Evolutionary conservation across 108 stramenopile genomes (phyloP).

Genomic region (Cylindrotheca fusiformis): DNA sequence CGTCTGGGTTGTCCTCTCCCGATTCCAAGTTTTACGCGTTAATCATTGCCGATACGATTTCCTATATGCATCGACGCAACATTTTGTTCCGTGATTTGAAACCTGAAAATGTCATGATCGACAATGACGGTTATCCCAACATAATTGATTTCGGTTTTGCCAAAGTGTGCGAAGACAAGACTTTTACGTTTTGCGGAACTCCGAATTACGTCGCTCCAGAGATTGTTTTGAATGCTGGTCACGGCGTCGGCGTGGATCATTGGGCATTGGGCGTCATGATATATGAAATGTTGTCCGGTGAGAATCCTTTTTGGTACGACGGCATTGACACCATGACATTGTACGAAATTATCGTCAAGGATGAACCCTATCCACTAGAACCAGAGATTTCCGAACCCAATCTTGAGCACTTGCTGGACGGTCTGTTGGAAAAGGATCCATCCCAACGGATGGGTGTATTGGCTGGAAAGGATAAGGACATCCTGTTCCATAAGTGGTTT

Average conservation of each 20-base stretch:
- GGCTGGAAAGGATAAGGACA: conserved; percentile 53
- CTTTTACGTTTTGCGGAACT: conserved; percentile 95
- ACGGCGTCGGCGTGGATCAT: conserved; percentile 86
- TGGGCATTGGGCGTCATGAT: conserved; percentile 92
- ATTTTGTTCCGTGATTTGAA: conserved; percentile 94
- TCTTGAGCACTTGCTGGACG: conserved; percentile 41
- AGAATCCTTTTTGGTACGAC: conserved; percentile 74
- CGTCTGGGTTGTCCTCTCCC: conserved; percentile 20
- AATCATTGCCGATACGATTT: conserved; percentile 13
- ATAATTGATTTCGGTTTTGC: conserved; percentile 91
- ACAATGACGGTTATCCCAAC: conserved; percentile 75
- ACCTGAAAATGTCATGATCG: conserved; percentile 80
- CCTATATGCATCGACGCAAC: conserved; percentile 74
- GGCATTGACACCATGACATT: conserved; percentile 79
- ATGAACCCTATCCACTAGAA: conserved; percentile 65
- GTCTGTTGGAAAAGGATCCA: conserved; percentile 53
- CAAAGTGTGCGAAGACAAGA: conserved; percentile 73
- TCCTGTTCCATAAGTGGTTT: conserved; percentile 63
- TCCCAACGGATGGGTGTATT: conserved; percentile 60
- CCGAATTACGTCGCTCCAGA: conserved; percentile 95
- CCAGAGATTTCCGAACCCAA: conserved; percentile 8
- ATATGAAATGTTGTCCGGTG: conserved; percentile 88
- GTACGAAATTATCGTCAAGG: conserved; percentile 78
- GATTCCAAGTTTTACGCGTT: conserved; percentile 10
- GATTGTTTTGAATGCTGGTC: conserved; percentile 83